phyloP scores from a whole-genome alignment of 306 rosid species.

The Trifolium fragiferum region DNA sequence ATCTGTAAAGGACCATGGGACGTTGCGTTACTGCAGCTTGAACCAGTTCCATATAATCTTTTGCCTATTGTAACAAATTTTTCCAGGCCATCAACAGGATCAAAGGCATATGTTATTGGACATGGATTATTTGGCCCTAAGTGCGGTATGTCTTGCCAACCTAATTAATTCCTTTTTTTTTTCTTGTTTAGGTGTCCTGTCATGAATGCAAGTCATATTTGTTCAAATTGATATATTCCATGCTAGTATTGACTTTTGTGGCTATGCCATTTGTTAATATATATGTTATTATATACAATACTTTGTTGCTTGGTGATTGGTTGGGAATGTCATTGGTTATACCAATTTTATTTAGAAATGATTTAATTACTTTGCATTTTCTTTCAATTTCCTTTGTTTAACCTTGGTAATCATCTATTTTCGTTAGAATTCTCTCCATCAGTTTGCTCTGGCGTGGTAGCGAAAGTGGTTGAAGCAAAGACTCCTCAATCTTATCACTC shows the following conservation, averaged over 20 bases:
- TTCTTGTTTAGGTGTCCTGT: constrained; percentile 29
- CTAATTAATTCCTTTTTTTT: constrained; percentile 24
- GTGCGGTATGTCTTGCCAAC: constrained; percentile 60
- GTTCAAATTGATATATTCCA: neutral
- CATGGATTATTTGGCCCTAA: constrained; percentile 94
- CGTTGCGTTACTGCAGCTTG: constrained; percentile 84
- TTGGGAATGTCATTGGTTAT: neutral
- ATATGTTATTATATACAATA: neutral
- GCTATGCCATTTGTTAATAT: neutral
- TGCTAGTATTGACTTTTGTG: neutral
- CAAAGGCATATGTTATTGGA: constrained; percentile 82
- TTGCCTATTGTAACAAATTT: constrained; percentile 65
- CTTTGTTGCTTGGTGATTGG: neutral
- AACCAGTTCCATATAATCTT: constrained; percentile 69
- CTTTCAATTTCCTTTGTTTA: constrained; percentile 27
- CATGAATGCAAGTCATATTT: constrained; percentile 9
- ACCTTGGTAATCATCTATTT: constrained; percentile 28
- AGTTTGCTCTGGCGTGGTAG: constrained; percentile 81
- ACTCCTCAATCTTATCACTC: constrained; percentile 59
- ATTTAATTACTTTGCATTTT: neutral
- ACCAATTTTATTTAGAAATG: neutral
- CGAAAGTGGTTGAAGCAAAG: constrained; percentile 80
- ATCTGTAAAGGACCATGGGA: constrained; percentile 92
- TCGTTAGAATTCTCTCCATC: constrained; percentile 78
- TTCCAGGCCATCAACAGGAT: constrained; percentile 72